Evolutionary conservation across 176 grass and related monocot genomes (phyloP), one percentile per base, ranked within the genome.

Genomic region (Oryza officinalis): DNA sequence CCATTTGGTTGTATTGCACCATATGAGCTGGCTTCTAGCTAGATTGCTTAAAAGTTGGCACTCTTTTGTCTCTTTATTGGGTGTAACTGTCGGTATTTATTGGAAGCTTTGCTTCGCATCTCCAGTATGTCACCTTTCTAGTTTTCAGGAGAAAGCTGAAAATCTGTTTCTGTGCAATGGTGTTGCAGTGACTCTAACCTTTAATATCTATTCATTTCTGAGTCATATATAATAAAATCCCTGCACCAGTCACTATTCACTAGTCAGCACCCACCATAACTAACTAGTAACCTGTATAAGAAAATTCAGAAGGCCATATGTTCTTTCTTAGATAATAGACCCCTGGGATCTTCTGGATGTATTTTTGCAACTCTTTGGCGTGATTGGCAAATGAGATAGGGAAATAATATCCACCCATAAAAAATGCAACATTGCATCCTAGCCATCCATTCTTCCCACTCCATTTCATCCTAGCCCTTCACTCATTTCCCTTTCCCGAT

Each of bases 11-110:
- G 6, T 41, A 41, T 70, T 31, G 43, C 59, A 41, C 54, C 65
- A 23, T 63, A 46, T 78, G 37, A 63, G 30, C 20, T 86, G 44
- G 32, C 32, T 77, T 85, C 41, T 81, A 54, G 43, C 30, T 75
- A 80, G 50, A 30, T 69, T 50, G 7, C 4, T 60, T 64, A 27
- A 13, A 80, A 86, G 32, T 33, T 0, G 13, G 17, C 59, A 72
- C 40, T 35, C 13, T 10, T 27, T 64, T 27, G 27, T 13, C 30
- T 8, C 30, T 68, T 22, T 50, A 20, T 65, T n/a, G 31, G 28
- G 63, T 7, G 54, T 86, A 46, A 63, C 8, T 71, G 43, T 13
- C 12, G 27, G n/a, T 9, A 77, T 78, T 86, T 54, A 46, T 31
- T 63, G 8, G 30, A 11, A 85, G 41, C 28, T 70, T 63, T 28